Percentiles rank a stretch among this genome's conserved stretches.
Evolutionary conservation across 768 basidiomycete species (phyloP).

Genomic region (Xerocomus brunneocitrinus): DNA sequence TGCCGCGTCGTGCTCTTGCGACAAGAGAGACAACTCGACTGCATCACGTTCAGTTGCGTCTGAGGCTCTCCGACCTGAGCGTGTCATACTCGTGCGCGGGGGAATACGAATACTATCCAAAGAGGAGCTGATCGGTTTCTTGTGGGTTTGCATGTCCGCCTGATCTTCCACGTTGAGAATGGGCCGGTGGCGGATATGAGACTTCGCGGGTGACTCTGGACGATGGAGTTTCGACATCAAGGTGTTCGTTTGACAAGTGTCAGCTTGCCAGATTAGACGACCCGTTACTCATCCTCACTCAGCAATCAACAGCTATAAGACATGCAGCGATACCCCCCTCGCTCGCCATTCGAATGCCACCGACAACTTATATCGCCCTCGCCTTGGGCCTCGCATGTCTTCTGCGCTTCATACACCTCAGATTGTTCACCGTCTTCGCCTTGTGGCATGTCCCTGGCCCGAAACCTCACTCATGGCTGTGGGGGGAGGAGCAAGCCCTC

Average conservation of each 20-base stretch:
- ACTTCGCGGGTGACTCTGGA: constrained; percentile 26
- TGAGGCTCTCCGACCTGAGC: constrained; percentile 26
- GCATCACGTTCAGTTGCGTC: constrained; percentile 41
- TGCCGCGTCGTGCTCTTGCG: constrained; percentile 48
- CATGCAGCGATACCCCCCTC: not conserved
- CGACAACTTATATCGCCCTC: constrained; percentile 6
- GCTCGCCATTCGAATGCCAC: constrained; percentile 7
- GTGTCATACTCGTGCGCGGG: constrained; percentile 45
- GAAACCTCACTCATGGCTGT: constrained; percentile 42
- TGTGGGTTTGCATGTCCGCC: constrained; percentile 24
- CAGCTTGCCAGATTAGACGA: constrained; percentile 6
- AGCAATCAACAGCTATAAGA: constrained; percentile 3
- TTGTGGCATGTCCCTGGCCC: constrained; percentile 53
- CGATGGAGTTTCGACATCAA: constrained; percentile 22
- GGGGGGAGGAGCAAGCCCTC: constrained; percentile 60
- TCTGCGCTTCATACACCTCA: constrained; percentile 32
- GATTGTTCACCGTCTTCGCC: constrained; percentile 29
- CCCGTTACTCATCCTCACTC: constrained; percentile 15
- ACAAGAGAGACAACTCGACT: constrained; percentile 57
- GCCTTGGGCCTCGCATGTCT: constrained; percentile 27
- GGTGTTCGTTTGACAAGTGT: constrained; percentile 8
- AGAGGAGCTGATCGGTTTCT: constrained; percentile 54
- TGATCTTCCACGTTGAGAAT: constrained; percentile 38
- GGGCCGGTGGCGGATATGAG: constrained; percentile 27
- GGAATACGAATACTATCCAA: constrained; percentile 55